Evolutionary conservation across 768 basidiomycete species (phyloP).

Genomic region (Myochromella boudieri): DNA sequence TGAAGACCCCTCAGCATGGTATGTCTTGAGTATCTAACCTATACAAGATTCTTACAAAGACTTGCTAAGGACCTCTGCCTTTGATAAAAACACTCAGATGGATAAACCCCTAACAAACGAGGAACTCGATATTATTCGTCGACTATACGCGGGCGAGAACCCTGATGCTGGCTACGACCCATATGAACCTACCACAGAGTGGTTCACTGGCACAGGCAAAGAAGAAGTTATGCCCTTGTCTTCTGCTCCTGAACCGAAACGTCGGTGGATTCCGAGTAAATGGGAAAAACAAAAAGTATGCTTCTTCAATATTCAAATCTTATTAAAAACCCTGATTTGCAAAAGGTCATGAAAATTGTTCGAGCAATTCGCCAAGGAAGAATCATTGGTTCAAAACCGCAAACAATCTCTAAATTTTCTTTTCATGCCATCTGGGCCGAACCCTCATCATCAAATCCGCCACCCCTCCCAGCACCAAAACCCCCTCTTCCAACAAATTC

Average conservation of each 20-base stretch:
- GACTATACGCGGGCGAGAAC: slow-evolving; percentile 88
- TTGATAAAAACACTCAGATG: slow-evolving; percentile 83
- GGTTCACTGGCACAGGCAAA: slow-evolving; percentile 96
- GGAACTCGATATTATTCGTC: slow-evolving; percentile 92
- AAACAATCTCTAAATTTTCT: slow-evolving; percentile 61
- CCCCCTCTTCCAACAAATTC: slow-evolving; percentile 83
- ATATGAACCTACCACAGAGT: slow-evolving; percentile 91
- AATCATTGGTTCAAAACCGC: slow-evolving; percentile 88
- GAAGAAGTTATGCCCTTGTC: slow-evolving; percentile 94
- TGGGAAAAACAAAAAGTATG: slow-evolving; percentile 99
- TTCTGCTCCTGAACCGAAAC: slow-evolving; percentile 91
- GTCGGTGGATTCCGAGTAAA: slow-evolving; percentile 95
- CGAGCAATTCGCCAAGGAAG: slow-evolving; percentile 96
- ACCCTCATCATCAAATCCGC: slow-evolving; percentile 68
- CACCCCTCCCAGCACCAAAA: slow-evolving; percentile 93
- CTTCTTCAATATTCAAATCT: neutral
- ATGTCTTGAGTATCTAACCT: slow-evolving; percentile 20
- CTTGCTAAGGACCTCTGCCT: slow-evolving; percentile 76
- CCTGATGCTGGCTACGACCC: slow-evolving; percentile 90
- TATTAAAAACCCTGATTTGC: slow-evolving; percentile 4
- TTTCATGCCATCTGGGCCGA: slow-evolving; percentile 92
- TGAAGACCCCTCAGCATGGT: slow-evolving; percentile 92
- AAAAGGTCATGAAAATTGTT: slow-evolving; percentile 97
- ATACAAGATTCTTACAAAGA: neutral
- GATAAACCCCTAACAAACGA: slow-evolving; percentile 86